Percentiles rank a stretch among this genome's conserved stretches.
These are phyloP conservation scores for Capsicum rhomboideum DNA, from an alignment of 257 asterid genomes.

Conservation along the genomic window DNA sequence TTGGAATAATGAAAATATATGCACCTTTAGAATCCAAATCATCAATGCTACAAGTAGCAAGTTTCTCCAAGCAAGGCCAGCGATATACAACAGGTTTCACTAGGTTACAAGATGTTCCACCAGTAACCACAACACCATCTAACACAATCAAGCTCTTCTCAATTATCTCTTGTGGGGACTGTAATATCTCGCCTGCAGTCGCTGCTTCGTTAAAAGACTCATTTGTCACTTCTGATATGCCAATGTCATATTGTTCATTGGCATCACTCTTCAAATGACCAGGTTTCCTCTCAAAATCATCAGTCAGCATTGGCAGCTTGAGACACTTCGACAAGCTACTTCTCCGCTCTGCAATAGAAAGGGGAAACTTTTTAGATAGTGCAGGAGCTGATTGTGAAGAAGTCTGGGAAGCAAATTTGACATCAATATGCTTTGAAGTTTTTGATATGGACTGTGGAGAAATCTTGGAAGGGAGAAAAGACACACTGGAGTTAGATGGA, in stretches of 20 bases:
- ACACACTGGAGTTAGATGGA: conserved; percentile 19
- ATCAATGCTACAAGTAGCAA: conserved; percentile 10
- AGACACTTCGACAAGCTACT: conserved; percentile 30
- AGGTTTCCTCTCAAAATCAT: conserved; percentile 12
- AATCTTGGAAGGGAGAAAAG: conserved; percentile 26
- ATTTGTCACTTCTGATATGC: conserved; percentile 4
- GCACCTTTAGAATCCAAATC: conserved; percentile 31
- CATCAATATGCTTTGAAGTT: conserved; percentile 41
- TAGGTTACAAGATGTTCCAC: conserved; percentile 10
- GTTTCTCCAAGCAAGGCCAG: conserved; percentile 44
- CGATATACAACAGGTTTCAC: conserved; percentile 16
- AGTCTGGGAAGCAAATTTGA: conserved; percentile 29
- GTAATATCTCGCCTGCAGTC: not conserved
- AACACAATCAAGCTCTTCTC: not conserved
- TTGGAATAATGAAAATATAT: conserved; percentile 22
- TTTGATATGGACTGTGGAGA: conserved; percentile 37
- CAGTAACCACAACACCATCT: conserved; percentile 10
- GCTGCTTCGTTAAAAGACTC: conserved; percentile 9
- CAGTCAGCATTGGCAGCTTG: conserved; percentile 22
- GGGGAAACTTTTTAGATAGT: conserved; percentile 24
- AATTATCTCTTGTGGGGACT: conserved; percentile 8
- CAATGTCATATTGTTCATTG: conserved; percentile 7
- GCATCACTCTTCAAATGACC: conserved; percentile 7
- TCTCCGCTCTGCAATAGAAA: conserved; percentile 38
- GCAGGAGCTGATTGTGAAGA: conserved; percentile 22